Conservation (phyloP, 73 alveolate genomes). For the Paramecium biaurelia region DNA sequence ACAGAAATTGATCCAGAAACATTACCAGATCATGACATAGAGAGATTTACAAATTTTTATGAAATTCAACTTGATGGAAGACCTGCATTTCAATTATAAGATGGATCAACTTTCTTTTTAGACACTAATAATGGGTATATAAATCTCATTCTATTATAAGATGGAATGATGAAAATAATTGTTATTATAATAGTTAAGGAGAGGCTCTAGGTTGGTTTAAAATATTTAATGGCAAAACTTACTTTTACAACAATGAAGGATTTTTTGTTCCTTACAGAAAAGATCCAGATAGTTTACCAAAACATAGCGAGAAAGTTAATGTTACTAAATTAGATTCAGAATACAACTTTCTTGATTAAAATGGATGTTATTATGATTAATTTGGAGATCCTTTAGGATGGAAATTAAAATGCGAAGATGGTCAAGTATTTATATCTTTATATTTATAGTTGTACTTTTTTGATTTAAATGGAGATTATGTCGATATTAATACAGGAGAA, state of each 20-base stretch:
- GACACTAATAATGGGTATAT: background rate
- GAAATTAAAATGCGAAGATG: background rate
- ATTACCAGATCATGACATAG: background rate
- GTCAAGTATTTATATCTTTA: background rate
- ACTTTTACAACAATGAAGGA: background rate
- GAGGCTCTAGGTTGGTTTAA: background rate
- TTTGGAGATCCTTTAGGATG: conserved; percentile 7
- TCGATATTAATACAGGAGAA: background rate
- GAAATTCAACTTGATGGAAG: background rate
- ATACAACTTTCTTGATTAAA: background rate
- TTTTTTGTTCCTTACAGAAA: background rate
- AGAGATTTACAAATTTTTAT: background rate
- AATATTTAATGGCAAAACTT: background rate
- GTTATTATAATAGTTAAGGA: background rate
- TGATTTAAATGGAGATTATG: conserved; percentile 12
- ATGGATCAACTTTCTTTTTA: background rate
- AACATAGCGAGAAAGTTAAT: background rate
- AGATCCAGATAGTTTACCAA: background rate
- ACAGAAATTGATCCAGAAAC: background rate
- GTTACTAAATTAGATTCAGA: background rate
- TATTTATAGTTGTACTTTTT: background rate
- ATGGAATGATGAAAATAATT: conserved; percentile 19
- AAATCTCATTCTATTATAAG: background rate
- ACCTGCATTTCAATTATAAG: background rate
- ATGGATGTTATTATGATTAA: conserved; percentile 29